Conservation (phyloP, 148 eudicot species). For the Selenicereus undatus region DNA sequence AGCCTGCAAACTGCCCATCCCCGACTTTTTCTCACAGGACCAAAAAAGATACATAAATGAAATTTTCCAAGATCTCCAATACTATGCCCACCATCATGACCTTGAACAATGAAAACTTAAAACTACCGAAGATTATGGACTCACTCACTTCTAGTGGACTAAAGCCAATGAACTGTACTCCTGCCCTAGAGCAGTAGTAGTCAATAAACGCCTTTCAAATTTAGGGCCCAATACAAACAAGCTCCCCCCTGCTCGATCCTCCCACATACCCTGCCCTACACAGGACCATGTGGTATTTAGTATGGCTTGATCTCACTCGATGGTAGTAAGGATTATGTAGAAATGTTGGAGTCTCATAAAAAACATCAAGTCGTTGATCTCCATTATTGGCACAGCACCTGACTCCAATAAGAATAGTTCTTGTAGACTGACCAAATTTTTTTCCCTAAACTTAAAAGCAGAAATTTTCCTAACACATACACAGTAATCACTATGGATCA, state of each 20-base stretch:
- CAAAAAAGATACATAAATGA: background rate
- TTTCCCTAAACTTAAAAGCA: background rate
- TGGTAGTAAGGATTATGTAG: background rate
- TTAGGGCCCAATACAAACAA: background rate
- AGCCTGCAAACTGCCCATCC: no score
- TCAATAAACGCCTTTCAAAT: background rate
- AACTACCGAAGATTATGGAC: background rate
- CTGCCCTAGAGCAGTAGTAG: background rate
- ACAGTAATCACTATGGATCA: background rate
- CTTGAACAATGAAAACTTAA: background rate
- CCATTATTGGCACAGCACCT: background rate
- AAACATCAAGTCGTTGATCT: background rate
- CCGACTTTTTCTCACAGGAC: background rate
- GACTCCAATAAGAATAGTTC: background rate
- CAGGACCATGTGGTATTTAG: background rate
- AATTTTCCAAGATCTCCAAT: background rate
- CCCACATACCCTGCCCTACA: background rate
- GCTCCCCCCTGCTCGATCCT: no score
- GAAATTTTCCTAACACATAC: background rate
- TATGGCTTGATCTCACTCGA: background rate
- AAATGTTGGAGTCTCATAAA: background rate
- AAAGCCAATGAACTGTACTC: background rate
- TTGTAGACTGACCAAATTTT: background rate
- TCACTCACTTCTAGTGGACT: background rate
- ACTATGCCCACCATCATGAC: background rate